Evolutionary conservation across 139 green algal genomes (phyloP).

Genomic region (Tetradesmus lagerheimii): DNA sequence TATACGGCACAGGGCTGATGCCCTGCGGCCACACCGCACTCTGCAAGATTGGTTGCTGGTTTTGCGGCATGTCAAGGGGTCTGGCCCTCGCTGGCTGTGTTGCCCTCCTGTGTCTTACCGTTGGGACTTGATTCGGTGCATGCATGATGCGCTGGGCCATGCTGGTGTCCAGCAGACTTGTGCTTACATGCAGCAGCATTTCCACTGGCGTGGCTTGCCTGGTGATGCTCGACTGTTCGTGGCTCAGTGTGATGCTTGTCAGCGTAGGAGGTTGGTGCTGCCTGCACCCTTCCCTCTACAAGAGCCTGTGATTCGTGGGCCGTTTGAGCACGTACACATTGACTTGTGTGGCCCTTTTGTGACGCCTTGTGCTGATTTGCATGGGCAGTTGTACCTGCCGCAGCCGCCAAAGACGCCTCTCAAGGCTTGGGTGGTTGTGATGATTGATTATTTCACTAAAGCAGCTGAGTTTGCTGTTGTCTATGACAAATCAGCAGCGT

Average conservation of each 20-base stretch:
- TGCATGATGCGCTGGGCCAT: conserved; percentile 47
- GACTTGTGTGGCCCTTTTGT: background rate
- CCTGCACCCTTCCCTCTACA: no score
- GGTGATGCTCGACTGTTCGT: no score
- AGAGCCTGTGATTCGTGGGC: conserved; percentile 41
- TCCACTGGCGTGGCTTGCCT: no score
- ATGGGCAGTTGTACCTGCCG: background rate
- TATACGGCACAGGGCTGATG: background rate
- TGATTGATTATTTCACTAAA: background rate
- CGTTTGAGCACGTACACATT: conserved; percentile 22
- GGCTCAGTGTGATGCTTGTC: no score
- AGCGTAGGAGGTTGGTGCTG: no score
- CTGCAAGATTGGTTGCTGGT: conserved; percentile 12
- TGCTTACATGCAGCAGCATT: conserved; percentile 31
- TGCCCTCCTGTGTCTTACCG: conserved; percentile 16
- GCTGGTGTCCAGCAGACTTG: conserved; percentile 37
- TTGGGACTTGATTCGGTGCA: background rate
- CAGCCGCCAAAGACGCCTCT: no score
- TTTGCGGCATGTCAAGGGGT: background rate
- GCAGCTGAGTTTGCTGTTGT: background rate
- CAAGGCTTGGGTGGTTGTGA: no score
- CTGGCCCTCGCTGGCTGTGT: background rate
- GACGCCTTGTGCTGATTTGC: background rate
- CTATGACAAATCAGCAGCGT: background rate
- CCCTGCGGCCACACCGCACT: background rate